Conservation (phyloP, 2,329 filamentous ascomycete genomes). For the Pseudogymnoascus sp. region DNA sequence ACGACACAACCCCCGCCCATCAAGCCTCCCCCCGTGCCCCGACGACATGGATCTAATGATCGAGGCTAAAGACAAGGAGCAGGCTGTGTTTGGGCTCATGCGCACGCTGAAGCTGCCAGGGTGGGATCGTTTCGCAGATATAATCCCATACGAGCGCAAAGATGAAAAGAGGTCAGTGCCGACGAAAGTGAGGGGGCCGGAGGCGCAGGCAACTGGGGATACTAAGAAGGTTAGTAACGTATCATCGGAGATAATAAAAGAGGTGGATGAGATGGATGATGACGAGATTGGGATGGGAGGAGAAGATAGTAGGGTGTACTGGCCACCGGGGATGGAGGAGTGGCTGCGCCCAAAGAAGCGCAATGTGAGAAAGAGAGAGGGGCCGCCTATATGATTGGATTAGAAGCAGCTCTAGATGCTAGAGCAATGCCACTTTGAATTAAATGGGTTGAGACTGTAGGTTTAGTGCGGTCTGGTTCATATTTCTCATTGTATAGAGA, state of each 20-base stretch:
- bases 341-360: constrained; percentile 80
- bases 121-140: constrained; percentile 65
- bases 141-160: constrained; percentile 67
- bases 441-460: neutral
- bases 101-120: constrained; percentile 77
- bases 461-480: neutral
- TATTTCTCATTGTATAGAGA: neutral
- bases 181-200: constrained; percentile 38
- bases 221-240: constrained; percentile 18
- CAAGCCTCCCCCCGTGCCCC: constrained; percentile 72
- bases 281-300: constrained; percentile 84
- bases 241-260: constrained; percentile 21
- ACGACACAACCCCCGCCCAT: constrained; percentile 77
- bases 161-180: constrained; percentile 62
- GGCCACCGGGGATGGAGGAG: constrained; percentile 83
- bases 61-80: constrained; percentile 96
- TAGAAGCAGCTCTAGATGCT: neutral
- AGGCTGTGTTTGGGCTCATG: constrained; percentile 93
- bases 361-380: constrained; percentile 45
- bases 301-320: constrained; percentile 73
- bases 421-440: neutral
- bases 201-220: constrained; percentile 32
- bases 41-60: constrained; percentile 95
- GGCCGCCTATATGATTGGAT: neutral
- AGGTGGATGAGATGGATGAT: constrained; percentile 34